Evolutionary conservation across 2,329 filamentous ascomycete species (phyloP), one percentile per base, ranked within the genome.

Genomic region (Fusarium acutatum): DNA sequence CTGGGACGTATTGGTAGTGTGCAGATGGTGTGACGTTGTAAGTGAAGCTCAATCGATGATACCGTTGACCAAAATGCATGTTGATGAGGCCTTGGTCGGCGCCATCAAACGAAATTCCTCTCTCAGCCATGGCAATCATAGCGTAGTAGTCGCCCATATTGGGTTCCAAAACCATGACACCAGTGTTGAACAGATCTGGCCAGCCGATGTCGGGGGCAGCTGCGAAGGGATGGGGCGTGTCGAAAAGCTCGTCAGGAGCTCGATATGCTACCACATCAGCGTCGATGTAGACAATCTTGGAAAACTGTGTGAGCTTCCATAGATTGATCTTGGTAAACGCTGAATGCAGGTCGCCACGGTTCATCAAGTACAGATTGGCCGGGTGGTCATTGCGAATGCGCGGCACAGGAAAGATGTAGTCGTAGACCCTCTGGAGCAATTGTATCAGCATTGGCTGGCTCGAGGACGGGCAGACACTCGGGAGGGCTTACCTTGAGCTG

Each of bases 121-220:
- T 88, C 76, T 95, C 89, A 32, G 96, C 95, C 87, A 98, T 91
- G 72, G 93, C 94, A 72, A 91, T 87, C 80, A 99, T 87, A 46
- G 94, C 93, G 83, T 94, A 92, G 83, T 95, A 98, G 75, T 97
- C 95, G 64, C 92, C 93, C 88, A 95, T 86, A 82, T 96, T 93
- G 38, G 96, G 96, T 22, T 88, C 92, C 67, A 99, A 83, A 40
- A 95, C 94, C 94, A 99, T 97, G 77, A 99, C 91, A 79, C 96
- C 96, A n/a, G 93, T 95, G 84, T 99, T 99, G 90, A 98, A 98
- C 69, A 95, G 89, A 84, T 99, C 96, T 38, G 96, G 96, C 96
- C 96, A 99, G 76, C 96, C 96, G 78, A 98, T 95, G 82, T 99
- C 96, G 37, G 96, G 95, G 17, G 94, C 95, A 5, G 96, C 91